phyloP scores from a whole-genome alignment of 306 rosid genomes.

The Crotalaria pallida region DNA sequence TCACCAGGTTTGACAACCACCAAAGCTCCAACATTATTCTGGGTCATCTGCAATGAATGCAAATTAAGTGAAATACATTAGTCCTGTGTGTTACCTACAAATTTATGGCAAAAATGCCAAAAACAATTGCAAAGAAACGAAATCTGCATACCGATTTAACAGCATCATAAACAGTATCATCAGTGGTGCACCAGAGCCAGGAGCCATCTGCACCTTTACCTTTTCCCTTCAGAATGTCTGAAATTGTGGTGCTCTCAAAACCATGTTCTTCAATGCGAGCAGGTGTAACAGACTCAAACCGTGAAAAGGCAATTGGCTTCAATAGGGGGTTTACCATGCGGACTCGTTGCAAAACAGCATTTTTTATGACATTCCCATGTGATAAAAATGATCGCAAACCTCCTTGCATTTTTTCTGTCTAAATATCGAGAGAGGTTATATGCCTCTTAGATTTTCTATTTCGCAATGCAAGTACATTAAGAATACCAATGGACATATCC shows the following conservation, averaged over 20 bases:
- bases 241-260: slow-evolving; percentile 89
- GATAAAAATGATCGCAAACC: slow-evolving; percentile 53
- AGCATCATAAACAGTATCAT: slow-evolving; percentile 90
- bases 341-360: slow-evolving; percentile 68
- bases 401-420: slow-evolving; percentile 77
- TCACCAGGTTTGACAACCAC: slow-evolving; percentile 88
- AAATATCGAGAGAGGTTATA: slow-evolving; percentile 14
- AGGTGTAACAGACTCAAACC: slow-evolving; percentile 54
- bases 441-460: not conserved
- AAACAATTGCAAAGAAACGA: not conserved
- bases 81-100: not conserved
- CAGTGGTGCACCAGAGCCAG: slow-evolving; percentile 99
- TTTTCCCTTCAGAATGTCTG: slow-evolving; percentile 67
- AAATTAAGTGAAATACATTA: not conserved
- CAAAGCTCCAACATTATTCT: slow-evolving; percentile 95
- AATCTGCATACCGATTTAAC: slow-evolving; percentile 81
- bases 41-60: slow-evolving; percentile 73
- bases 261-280: slow-evolving; percentile 89
- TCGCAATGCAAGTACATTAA: not conserved
- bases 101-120: not conserved
- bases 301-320: slow-evolving; percentile 58
- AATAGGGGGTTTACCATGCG: slow-evolving; percentile 72
- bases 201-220: slow-evolving; percentile 96
- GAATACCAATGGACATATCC: not conserved
- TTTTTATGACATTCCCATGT: slow-evolving; percentile 55